Evolutionary conservation across 108 stramenopile species (phyloP).

Genomic region (Mediolabrus comicus): DNA sequence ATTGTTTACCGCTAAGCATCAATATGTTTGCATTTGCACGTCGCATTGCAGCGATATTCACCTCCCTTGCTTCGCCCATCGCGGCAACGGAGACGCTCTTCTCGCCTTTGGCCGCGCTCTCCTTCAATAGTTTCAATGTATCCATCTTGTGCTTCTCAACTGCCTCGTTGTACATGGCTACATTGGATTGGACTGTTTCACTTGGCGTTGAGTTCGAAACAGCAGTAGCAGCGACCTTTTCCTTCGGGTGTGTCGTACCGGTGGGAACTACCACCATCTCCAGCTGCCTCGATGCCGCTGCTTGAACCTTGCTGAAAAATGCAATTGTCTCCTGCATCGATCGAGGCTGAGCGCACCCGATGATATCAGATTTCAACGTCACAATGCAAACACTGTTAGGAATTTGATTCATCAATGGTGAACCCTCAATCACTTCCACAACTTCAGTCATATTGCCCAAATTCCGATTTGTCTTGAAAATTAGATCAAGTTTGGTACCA

Average conservation of each 20-base stretch:
- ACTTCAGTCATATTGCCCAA: not conserved
- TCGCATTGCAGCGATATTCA: conserved; percentile 6
- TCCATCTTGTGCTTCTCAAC: conserved; percentile 8
- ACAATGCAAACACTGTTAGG: not conserved
- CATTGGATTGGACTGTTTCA: not conserved
- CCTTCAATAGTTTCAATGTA: conserved; percentile 14
- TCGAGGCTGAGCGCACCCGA: not conserved
- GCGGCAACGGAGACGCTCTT: not conserved
- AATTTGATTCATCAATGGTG: not conserved
- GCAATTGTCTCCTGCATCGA: not conserved
- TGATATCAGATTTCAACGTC: not conserved
- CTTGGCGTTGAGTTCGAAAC: too few relatives aligned
- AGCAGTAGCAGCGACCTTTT: too few relatives aligned
- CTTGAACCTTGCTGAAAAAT: not conserved
- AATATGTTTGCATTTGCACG: not conserved
- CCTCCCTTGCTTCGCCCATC: not conserved
- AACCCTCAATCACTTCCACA: not conserved
- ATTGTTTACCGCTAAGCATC: conserved; percentile 2
- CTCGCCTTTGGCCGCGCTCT: conserved; percentile 28
- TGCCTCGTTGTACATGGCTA: not conserved
- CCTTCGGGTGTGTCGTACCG: too few relatives aligned
- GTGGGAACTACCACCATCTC: not conserved
- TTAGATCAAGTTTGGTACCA: not conserved
- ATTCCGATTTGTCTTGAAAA: not conserved
- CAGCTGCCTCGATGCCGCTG: not conserved